phyloP scores from a whole-genome alignment of 164 flowering plant species.

The Vitis vinifera region ASM3070453v1 NC_081816.1:9140001-9140500 shows the following conservation, averaged over 20 bases:
- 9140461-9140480: neutral
- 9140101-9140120: too few relatives aligned
- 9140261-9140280: neutral
- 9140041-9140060: neutral
- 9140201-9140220: neutral
- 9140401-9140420: neutral
- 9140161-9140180: neutral
- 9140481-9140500: neutral
- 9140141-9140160: conserved; percentile 3
- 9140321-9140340: neutral
- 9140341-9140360: neutral
- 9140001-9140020: neutral
- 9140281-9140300: conserved; percentile 10
- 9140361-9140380: conserved; percentile 10
- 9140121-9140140: neutral
- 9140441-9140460: neutral
- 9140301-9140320: conserved; percentile 1
- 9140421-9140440: neutral
- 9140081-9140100: too few relatives aligned
- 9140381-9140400: neutral
- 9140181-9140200: neutral
- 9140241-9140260: neutral
- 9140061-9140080: neutral
- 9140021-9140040: neutral
- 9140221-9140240: neutral